A percentile compares a stretch with the other conserved stretches of the same genome.
Conservation (phyloP, 495 filamentous ascomycete genomes). For the Apiosordaria backusii region DNA sequence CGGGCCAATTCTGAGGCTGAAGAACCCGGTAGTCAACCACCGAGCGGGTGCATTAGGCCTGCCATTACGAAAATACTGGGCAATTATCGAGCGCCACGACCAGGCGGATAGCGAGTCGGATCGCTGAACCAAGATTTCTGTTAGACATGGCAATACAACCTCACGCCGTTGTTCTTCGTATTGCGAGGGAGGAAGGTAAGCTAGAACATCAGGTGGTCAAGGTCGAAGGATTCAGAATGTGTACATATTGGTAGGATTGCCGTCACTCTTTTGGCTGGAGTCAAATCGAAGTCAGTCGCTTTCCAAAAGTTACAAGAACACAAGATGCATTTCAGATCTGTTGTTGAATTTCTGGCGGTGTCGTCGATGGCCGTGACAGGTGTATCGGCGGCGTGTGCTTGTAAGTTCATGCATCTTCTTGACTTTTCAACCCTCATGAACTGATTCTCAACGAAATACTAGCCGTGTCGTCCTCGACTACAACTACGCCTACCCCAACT, state of each 20-base stretch:
- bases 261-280: too few species aligned
- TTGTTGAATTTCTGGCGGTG: not conserved
- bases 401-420: not conserved
- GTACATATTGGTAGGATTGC: too few species aligned
- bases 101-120: not conserved
- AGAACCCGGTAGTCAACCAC: not conserved
- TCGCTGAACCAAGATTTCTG: not conserved
- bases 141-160: not conserved
- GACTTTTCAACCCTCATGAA: not conserved
- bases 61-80: not conserved
- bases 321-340: not conserved
- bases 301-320: too few species aligned
- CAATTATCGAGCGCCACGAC: not conserved
- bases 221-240: not conserved
- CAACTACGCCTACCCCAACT: not conserved
- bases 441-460: not conserved
- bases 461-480: not conserved
- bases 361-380: not conserved
- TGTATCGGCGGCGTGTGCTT: not conserved
- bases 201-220: not conserved
- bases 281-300: too few species aligned
- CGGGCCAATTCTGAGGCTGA: not conserved
- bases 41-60: not conserved
- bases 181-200: not conserved
- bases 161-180: not conserved